Evolutionary conservation across 768 basidiomycete genomes (phyloP).

Genomic region (Agaricus sinodeliciosus): DNA sequence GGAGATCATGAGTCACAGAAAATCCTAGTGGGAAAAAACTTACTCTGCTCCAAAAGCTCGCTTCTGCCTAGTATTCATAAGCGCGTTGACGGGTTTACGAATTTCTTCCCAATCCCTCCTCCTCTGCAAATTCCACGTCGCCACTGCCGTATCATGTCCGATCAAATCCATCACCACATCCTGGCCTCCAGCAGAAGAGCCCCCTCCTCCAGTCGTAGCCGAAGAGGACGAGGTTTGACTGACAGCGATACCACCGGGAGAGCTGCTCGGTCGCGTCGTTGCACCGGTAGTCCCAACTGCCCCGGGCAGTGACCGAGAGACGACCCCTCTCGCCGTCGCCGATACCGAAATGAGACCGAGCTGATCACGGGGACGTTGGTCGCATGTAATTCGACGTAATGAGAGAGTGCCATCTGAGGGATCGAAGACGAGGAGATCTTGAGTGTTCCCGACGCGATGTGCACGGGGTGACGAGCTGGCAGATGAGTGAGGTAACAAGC

Average conservation of each 20-base stretch:
- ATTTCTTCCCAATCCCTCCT: conserved; percentile 49
- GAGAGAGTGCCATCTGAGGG: conserved; percentile 48
- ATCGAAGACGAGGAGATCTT: conserved; percentile 67
- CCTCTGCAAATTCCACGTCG: conserved; percentile 60
- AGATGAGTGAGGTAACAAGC: conserved; percentile 24
- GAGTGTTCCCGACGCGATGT: conserved; percentile 39
- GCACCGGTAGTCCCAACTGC: conserved; percentile 23
- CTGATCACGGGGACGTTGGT: conserved; percentile 25
- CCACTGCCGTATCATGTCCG: conserved; percentile 27
- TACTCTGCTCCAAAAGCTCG: conserved; percentile 25
- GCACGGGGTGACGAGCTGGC: conserved; percentile 18
- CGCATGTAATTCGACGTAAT: conserved; percentile 46
- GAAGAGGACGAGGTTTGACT: conserved; percentile 29
- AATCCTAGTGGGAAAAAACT: conserved; percentile 15
- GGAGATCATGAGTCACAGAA: conserved; percentile 11
- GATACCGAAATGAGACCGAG: conserved; percentile 22
- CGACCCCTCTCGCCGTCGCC: conserved; percentile 28
- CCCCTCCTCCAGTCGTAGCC: conserved; percentile 11
- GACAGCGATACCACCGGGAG: conserved; percentile 20
- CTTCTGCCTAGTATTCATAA: conserved; percentile 1
- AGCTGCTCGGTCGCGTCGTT: neutral
- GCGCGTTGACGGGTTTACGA: conserved; percentile 23
- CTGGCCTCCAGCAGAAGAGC: neutral
- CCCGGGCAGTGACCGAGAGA: conserved; percentile 59
- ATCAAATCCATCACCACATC: neutral